Evolutionary conservation across 2,329 filamentous ascomycete species (phyloP), one percentile per base, ranked within the genome.

Genomic region (Pseudogymnoascus sp.): DNA sequence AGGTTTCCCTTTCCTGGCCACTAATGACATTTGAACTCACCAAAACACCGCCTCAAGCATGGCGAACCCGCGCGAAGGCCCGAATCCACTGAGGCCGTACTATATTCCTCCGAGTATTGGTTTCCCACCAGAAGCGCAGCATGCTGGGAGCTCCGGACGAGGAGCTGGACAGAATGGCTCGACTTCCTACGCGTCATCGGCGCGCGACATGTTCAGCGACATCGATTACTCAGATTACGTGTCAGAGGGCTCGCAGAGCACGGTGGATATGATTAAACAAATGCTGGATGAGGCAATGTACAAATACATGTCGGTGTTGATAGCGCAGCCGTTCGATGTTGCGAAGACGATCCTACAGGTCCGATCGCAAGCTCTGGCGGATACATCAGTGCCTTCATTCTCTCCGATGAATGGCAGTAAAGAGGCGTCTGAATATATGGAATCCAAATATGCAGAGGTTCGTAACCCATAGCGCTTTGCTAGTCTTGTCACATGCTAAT

Each of bases 321-420:
- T 96, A 73, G 89, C 91, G 61, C 94, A 99, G 76, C 94, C 94
- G 12, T 97, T 99, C 74, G 94, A 97, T 79, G 92, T 97, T 63
- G 92, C 93, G 71, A 97, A 97, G 81, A 94, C 88, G 12, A 84
- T 97, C 62, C 78, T 99, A 69, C 94, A 99, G 76, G 85, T 92
- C 60, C 85, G 81, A 67, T 77, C 75, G 65, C 83, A 86, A 69
- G 82, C 59, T 33, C 26, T 55, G 62, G 67, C 65, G 63, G 68
- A 68, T 61, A 67, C 59, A 58, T 61, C 23, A 60, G 61, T 37
- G 12, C 60, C 65, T 16, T 62, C 66, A 37, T 60, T 63, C 33
- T 63, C 62, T 58, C 31, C 43, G 35, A 69, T 66, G 52, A 65
- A 67, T 59, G 65, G 62, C 35, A 45, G 64, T 41, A 64, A 62